phyloP scores from a whole-genome alignment of 2,329 filamentous ascomycete genomes.

The Mycosphaerelloides madeirae region DNA sequence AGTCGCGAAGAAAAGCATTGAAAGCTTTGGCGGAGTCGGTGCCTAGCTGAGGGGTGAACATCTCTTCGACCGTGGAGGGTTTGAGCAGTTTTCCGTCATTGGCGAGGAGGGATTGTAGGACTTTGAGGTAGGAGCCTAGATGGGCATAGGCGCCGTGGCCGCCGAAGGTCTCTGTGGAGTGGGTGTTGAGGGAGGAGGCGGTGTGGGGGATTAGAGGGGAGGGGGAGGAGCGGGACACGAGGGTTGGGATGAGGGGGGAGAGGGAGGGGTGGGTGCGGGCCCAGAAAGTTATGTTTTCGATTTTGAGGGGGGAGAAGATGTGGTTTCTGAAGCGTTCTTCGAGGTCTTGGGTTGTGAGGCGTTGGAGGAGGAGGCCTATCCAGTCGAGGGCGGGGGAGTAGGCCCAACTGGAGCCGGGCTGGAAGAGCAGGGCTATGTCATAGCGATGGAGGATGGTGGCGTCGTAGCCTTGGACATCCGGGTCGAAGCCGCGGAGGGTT shows the following conservation, averaged over 20 bases:
- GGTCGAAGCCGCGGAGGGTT: slow-evolving; percentile 10
- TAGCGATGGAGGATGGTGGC: slow-evolving; percentile 41
- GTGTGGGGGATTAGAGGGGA: slow-evolving; percentile 18
- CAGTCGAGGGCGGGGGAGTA: slow-evolving; percentile 50
- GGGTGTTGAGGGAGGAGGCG: slow-evolving; percentile 20
- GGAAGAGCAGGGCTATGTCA: slow-evolving; percentile 44
- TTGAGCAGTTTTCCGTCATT: slow-evolving; percentile 49
- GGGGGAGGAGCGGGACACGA: slow-evolving; percentile 19
- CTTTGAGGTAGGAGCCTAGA: slow-evolving; percentile 41
- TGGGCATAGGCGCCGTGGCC: slow-evolving; percentile 31
- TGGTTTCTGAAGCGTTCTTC: slow-evolving; percentile 40
- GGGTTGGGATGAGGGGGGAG: slow-evolving; percentile 19
- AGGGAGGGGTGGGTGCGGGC: no score
- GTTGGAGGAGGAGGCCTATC: slow-evolving; percentile 50
- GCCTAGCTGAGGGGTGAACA: slow-evolving; percentile 48
- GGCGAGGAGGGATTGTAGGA: slow-evolving; percentile 45
- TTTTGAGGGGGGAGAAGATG: slow-evolving; percentile 44
- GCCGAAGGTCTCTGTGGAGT: slow-evolving; percentile 31
- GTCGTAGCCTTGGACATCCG: slow-evolving; percentile 7
- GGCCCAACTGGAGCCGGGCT: slow-evolving; percentile 50
- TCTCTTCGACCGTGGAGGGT: slow-evolving; percentile 37
- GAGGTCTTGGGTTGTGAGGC: slow-evolving; percentile 32
- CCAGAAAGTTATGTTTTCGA: slow-evolving; percentile 26
- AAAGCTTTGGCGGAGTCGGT: slow-evolving; percentile 22
- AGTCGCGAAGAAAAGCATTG: slow-evolving; percentile 25